These are phyloP conservation scores for Populus trichocarpa DNA, from an alignment of 441 rosid genomes.

Conservation along the genomic window DNA sequence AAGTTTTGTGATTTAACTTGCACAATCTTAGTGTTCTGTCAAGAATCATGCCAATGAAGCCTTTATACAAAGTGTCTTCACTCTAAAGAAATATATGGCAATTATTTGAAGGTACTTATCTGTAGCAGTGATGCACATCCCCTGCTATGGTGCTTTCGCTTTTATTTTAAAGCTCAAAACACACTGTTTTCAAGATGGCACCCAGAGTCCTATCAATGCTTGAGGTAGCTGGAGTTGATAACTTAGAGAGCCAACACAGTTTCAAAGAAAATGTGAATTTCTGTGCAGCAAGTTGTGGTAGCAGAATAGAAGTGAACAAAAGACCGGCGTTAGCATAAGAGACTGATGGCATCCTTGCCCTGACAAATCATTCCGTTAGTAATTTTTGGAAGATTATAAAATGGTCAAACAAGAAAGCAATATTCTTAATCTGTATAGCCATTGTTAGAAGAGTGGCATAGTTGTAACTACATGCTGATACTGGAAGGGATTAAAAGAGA, in stretches of 20 bases:
- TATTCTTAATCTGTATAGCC: conserved; percentile 15
- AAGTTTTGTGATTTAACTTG: neutral
- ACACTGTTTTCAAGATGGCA: conserved; percentile 59
- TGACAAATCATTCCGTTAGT: conserved; percentile 8
- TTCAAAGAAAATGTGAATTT: conserved; percentile 2
- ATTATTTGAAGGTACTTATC: conserved; percentile 62
- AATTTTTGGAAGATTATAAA: conserved; percentile 34
- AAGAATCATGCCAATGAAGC: neutral
- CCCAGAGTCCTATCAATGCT: conserved; percentile 62
- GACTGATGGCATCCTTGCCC: neutral
- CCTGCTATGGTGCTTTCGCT: conserved; percentile 72
- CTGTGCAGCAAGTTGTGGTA: conserved; percentile 5
- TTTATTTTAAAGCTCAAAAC: conserved; percentile 72
- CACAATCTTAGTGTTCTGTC: neutral
- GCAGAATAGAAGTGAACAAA: conserved; percentile 13
- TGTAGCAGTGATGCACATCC: conserved; percentile 86
- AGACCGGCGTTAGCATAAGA: neutral
- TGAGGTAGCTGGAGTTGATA: conserved; percentile 25
- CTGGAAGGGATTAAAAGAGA: conserved; percentile 3
- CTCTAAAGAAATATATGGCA: neutral
- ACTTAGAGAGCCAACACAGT: neutral
- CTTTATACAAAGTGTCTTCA: neutral
- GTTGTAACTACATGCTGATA: conserved; percentile 21
- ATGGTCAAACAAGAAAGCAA: conserved; percentile 16
- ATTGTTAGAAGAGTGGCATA: conserved; percentile 14